Conservation (phyloP, 2,329 filamentous ascomycete genomes). For the Fusarium domesticum region DNA sequence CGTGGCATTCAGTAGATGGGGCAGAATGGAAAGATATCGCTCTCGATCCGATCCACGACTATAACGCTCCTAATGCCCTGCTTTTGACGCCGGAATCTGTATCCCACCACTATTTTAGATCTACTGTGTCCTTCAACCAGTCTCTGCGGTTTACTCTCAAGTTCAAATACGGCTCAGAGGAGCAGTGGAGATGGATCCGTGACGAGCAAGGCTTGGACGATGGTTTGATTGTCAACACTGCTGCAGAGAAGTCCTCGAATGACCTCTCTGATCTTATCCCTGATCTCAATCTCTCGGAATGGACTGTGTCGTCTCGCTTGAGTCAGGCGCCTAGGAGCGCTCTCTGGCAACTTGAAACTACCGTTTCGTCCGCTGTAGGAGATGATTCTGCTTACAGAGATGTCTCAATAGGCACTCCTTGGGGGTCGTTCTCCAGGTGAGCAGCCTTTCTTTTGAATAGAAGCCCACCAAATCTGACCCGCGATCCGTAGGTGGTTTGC, state of each 20-base stretch:
- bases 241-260: slow-evolving; percentile 31
- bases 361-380: slow-evolving; percentile 54
- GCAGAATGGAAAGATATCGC: slow-evolving; percentile 53
- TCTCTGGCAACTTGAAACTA: slow-evolving; percentile 66
- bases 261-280: slow-evolving; percentile 55
- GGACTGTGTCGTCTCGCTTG: slow-evolving; percentile 51
- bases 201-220: slow-evolving; percentile 62
- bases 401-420: slow-evolving; percentile 61
- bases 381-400: slow-evolving; percentile 56
- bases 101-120: slow-evolving; percentile 52
- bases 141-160: slow-evolving; percentile 67
- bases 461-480: slow-evolving; percentile 4
- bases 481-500: slow-evolving; percentile 66
- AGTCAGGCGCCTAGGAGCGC: slow-evolving; percentile 67
- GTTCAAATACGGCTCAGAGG: slow-evolving; percentile 52
- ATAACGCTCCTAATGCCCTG: slow-evolving; percentile 48
- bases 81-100: slow-evolving; percentile 32
- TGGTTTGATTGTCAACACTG: slow-evolving; percentile 55
- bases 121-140: slow-evolving; percentile 45
- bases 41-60: slow-evolving; percentile 30
- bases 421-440: slow-evolving; percentile 53
- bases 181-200: slow-evolving; percentile 68
- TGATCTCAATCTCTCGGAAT: slow-evolving; percentile 50
- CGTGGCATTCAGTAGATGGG: slow-evolving; percentile 68
- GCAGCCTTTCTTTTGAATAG: slow-evolving; percentile 7